Evolutionary conservation across 106 monocot species (phyloP), one percentile per base, ranked within the genome.

Genomic region (Allium fistulosum): DNA sequence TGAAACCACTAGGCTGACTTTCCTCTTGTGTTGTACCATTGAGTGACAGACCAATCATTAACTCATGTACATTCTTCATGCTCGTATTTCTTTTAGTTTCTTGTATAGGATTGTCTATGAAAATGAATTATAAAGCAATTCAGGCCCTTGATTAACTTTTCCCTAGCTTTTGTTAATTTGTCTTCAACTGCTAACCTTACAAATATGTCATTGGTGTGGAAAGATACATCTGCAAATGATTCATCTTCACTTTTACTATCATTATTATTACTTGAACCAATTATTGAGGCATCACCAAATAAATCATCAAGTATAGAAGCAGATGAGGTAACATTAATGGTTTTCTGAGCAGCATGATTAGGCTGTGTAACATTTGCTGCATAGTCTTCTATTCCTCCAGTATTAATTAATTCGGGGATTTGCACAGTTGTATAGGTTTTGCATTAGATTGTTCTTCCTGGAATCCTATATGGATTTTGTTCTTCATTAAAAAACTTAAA

Each of bases 171-270:
- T 17, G 74, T 57, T 59, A 48, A 58, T 8, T 60, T 84, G 16
- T 86, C 81, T 70, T 89, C 96, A 67, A 97, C 69, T 66, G 76
- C 77, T 66, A 97, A 51, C 13, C 92, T 91, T 48, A 91, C 88
- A 65, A 97, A 97, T 55, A 97, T 73, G 71, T 89, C 87, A 37
- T 82, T 60, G 11, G 67, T 57, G 62, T 92, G 88, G 76, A 92
- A 97, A 49, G 87, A 97, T 48, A 97, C 96, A 71, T 89, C 92
- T 18, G 92, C 86, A 81, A 97, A 97, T 58, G 96, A 88, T 72
- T 97, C 96, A 62, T 72, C 71, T 49, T 72, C 78, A 61, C 69
- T 80, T 51, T 65, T 67, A 61, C 66, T 70, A 45, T 51, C 68
- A 58, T 46, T 49, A 61, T 69, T 80, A 63, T 18, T 75, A 22